A percentile compares a stretch with the other conserved stretches of the same genome.
These are phyloP conservation scores for Syzygium aromaticum DNA, from an alignment of 345 rosid genomes.

Conservation along the genomic window DNA sequence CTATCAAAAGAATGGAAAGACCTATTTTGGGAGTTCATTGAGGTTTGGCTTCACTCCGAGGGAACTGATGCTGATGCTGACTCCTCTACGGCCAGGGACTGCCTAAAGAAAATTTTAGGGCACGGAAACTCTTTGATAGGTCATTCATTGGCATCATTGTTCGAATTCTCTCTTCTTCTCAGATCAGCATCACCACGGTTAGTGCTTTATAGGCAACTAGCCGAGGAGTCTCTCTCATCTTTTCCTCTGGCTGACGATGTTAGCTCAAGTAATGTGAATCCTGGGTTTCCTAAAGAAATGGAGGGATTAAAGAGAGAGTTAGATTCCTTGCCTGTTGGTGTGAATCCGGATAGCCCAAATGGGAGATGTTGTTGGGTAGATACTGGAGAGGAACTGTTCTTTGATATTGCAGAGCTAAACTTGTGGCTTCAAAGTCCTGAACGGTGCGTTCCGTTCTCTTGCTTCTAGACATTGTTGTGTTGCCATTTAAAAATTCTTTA, in stretches of 20 bases:
- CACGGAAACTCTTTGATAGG: slow-evolving; percentile 42
- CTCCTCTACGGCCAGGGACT: slow-evolving; percentile 67
- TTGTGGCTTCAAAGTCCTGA: slow-evolving; percentile 45
- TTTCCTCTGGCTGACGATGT: slow-evolving; percentile 57
- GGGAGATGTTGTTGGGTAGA: slow-evolving; percentile 96
- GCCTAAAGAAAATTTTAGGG: slow-evolving; percentile 49
- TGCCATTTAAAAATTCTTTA: not conserved
- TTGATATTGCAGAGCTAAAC: slow-evolving; percentile 53
- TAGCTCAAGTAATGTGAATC: slow-evolving; percentile 10
- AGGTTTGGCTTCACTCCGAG: slow-evolving; percentile 51
- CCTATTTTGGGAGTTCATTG: slow-evolving; percentile 81
- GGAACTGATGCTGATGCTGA: slow-evolving; percentile 29
- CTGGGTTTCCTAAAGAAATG: slow-evolving; percentile 8
- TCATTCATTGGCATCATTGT: slow-evolving; percentile 53
- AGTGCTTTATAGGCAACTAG: slow-evolving; percentile 83
- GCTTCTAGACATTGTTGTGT: not conserved
- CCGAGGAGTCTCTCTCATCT: slow-evolving; percentile 94
- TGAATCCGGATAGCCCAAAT: slow-evolving; percentile 39
- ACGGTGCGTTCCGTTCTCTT: slow-evolving; percentile 28
- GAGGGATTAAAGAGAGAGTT: slow-evolving; percentile 18
- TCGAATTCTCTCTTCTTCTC: slow-evolving; percentile 71
- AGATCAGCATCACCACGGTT: slow-evolving; percentile 89
- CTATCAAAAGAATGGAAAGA: slow-evolving; percentile 77
- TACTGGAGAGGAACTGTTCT: slow-evolving; percentile 68
- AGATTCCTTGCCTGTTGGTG: slow-evolving; percentile 45